A percentile compares a stretch with the other conserved stretches of the same genome.
Conservation (phyloP, 352 stramenopile genomes). For the Globisporangium yorkense region DNA sequence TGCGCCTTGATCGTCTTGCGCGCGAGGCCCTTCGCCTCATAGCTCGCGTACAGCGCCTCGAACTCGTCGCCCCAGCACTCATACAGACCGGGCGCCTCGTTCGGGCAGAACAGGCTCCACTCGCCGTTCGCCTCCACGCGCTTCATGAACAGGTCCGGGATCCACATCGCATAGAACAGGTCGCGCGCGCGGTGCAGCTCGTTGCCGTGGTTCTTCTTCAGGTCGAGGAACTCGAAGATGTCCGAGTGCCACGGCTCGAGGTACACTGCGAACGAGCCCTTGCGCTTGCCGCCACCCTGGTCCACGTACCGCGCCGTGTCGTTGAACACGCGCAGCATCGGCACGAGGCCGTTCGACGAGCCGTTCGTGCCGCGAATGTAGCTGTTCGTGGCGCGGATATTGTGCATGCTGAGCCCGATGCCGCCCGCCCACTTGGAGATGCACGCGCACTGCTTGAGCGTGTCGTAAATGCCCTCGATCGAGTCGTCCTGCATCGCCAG, state of each 20-base stretch:
- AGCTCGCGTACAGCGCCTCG: slow-evolving; percentile 93
- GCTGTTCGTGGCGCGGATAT: slow-evolving; percentile 94
- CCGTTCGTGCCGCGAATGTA: slow-evolving; percentile 99
- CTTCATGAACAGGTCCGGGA: slow-evolving; percentile 99
- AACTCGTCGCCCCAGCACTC: slow-evolving; percentile 95
- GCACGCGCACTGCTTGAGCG: slow-evolving; percentile 97
- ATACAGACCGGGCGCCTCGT: slow-evolving; percentile 94
- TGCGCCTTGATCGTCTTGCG: slow-evolving; percentile 96
- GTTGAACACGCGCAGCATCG: slow-evolving; percentile 99
- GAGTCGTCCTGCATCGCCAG: slow-evolving; percentile 98
- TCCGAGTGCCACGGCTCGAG: slow-evolving; percentile 99
- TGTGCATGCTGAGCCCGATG: slow-evolving; percentile 98
- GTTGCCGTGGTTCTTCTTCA: slow-evolving; percentile 99
- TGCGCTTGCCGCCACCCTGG: slow-evolving; percentile 96
- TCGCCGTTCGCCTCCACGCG: slow-evolving; percentile 95
- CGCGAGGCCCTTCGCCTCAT: slow-evolving; percentile 94
- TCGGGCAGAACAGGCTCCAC: slow-evolving; percentile 98
- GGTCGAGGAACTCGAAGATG: slow-evolving; percentile 97
- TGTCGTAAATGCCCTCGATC: slow-evolving; percentile 99
- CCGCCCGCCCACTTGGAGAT: slow-evolving; percentile 99
- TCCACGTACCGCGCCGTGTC: slow-evolving; percentile 99
- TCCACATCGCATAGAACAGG: slow-evolving; percentile 99
- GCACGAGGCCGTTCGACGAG: slow-evolving; percentile 98
- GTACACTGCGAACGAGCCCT: slow-evolving; percentile 98
- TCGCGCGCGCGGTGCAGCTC: slow-evolving; percentile 96